Evolutionary conservation across 768 basidiomycete species (phyloP).

Genomic region (Clitopilus passeckerianus): DNA sequence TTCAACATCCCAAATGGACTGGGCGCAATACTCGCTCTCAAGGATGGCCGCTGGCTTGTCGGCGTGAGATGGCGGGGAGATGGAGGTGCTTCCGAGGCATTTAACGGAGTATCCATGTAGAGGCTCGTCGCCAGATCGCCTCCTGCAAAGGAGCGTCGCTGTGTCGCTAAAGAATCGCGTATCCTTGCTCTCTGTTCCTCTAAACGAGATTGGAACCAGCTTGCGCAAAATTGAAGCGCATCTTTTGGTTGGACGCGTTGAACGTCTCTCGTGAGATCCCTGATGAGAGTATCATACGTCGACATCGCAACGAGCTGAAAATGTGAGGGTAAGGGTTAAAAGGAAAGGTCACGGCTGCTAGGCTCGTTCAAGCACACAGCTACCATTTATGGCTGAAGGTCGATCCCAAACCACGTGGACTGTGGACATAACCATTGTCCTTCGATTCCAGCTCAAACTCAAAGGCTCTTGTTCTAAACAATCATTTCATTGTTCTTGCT

Average conservation of each 20-base stretch:
- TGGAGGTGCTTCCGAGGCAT: conserved; percentile 27
- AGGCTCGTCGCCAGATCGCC: conserved; percentile 52
- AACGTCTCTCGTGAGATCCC: conserved; percentile 82
- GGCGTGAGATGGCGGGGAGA: conserved; percentile 15
- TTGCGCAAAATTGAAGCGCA: conserved; percentile 87
- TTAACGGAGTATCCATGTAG: conserved; percentile 48
- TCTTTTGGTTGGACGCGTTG: conserved; percentile 86
- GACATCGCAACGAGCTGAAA: conserved; percentile 36
- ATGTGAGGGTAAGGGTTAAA: background rate
- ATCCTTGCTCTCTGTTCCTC: conserved; percentile 79
- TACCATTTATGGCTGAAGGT: conserved; percentile 2
- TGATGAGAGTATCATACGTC: conserved; percentile 78
- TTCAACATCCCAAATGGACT: conserved; percentile 79
- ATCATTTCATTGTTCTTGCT: background rate
- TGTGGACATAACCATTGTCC: conserved; percentile 12
- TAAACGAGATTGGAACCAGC: conserved; percentile 89
- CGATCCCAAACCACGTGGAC: conserved; percentile 10
- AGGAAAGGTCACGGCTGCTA: conserved; percentile 15
- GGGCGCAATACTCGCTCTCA: conserved; percentile 47
- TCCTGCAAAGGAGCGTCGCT: conserved; percentile 41
- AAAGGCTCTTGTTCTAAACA: conserved; percentile 11
- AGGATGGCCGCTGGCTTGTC: conserved; percentile 43
- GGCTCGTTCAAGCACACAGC: background rate
- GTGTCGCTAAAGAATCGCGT: conserved; percentile 58
- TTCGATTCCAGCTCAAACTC: background rate